phyloP scores from a whole-genome alignment of 2,329 filamentous ascomycete genomes.

The Colletotrichum horii region DNA sequence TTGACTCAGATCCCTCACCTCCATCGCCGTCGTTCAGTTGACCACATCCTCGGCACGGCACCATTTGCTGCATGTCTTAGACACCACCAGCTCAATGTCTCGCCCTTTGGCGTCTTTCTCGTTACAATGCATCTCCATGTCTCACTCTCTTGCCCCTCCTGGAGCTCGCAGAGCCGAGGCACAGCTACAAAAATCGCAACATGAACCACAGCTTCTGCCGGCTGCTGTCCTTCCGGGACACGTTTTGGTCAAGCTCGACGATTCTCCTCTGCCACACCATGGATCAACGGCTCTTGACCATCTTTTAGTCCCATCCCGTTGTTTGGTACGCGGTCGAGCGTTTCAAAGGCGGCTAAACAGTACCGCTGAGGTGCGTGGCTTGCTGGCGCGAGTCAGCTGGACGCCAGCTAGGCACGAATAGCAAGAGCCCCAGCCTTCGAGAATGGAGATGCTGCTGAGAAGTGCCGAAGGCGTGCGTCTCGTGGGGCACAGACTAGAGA shows the following conservation, averaged over 20 bases:
- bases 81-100: constrained; percentile 7
- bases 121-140: neutral
- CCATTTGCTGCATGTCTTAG: neutral
- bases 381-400: neutral
- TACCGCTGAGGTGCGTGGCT: neutral
- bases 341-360: neutral
- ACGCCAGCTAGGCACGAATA: neutral
- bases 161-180: neutral
- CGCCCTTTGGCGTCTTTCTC: neutral
- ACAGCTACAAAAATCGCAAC: neutral
- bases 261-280: neutral
- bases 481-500: neutral
- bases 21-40: neutral
- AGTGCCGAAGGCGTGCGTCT: constrained; percentile 2
- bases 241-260: neutral
- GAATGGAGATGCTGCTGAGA: neutral
- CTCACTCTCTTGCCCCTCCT: neutral
- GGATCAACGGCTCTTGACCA: neutral
- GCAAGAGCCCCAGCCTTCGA: neutral
- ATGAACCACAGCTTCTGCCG: neutral
- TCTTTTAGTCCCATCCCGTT: neutral
- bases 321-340: neutral
- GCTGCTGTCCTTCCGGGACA: neutral
- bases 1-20: constrained; percentile 17
- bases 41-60: constrained; percentile 6